A percentile compares a stretch with the other conserved stretches of the same genome.
phyloP scores from a whole-genome alignment of 257 asterid genomes.

The Galeopsis tetrahit region DNA sequence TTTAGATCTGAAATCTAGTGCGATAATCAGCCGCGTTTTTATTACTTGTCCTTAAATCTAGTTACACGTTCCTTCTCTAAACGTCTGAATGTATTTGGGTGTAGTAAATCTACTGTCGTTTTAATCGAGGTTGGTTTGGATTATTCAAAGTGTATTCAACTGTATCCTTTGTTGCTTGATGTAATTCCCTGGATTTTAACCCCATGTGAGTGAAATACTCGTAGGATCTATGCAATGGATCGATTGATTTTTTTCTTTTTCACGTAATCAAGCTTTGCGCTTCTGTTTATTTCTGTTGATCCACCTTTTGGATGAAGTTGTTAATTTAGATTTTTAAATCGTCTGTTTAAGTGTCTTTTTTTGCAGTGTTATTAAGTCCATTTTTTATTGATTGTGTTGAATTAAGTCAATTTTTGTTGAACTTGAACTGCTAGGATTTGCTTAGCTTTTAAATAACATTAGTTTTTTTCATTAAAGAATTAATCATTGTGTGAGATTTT shows the following conservation, averaged over 20 bases:
- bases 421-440: background rate
- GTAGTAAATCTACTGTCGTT: background rate
- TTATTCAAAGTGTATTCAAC: background rate
- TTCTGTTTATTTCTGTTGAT: background rate
- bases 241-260: background rate
- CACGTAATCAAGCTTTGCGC: background rate
- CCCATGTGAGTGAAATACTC: background rate
- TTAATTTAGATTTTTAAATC: background rate
- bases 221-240: constrained; percentile 2
- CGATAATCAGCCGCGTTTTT: background rate
- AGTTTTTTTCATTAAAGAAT: no score
- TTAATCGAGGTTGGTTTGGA: background rate
- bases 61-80: background rate
- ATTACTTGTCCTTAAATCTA: background rate
- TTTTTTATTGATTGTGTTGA: background rate
- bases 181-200: background rate
- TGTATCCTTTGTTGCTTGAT: background rate
- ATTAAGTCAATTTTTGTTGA: background rate
- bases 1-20: constrained; percentile 33
- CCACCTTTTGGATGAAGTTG: background rate
- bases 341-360: no score
- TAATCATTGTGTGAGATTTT: no score
- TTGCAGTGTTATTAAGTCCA: background rate
- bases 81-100: background rate
- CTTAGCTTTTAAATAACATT: no score